Conservation (phyloP, 2,329 filamentous ascomycete genomes). For the Alternaria sp. region DNA sequence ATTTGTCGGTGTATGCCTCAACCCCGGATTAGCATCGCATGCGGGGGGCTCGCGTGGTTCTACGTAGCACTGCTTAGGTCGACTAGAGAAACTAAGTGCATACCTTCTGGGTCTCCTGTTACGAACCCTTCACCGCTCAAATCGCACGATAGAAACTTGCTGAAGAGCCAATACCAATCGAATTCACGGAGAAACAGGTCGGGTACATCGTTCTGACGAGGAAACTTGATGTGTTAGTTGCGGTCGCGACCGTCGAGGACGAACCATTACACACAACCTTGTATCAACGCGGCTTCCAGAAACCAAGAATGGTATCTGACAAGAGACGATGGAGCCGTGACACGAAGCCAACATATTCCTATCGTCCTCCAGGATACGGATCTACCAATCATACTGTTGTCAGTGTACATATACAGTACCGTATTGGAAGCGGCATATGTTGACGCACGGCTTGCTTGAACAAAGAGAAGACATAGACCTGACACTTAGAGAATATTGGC, state of each 20-base stretch:
- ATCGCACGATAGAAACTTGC: not conserved
- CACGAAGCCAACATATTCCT: not conserved
- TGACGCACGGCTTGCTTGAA: not conserved
- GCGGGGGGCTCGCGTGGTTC: constrained; percentile 24
- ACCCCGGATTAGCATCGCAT: constrained; percentile 11
- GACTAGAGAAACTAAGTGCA: not conserved
- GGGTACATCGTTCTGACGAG: not conserved
- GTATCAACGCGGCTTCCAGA: not conserved
- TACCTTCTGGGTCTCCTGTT: constrained; percentile 3
- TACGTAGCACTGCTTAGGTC: constrained; percentile 10
- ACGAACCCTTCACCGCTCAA: constrained; percentile 8
- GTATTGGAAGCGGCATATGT: not conserved
- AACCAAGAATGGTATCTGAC: not conserved
- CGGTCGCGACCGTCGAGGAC: not conserved
- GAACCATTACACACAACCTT: not conserved
- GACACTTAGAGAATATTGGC: not conserved
- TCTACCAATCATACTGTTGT: not conserved
- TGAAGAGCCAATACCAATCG: not conserved
- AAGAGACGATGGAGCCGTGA: not conserved
- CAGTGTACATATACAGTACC: not conserved
- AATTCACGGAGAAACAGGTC: too few species aligned
- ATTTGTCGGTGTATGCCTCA: not conserved
- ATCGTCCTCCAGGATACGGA: not conserved
- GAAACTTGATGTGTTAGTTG: not conserved
- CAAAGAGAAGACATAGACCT: not conserved